Evolutionary conservation across 371 early-diverging fungal species (phyloP), one percentile per base, ranked within the genome.

Genomic region (Zancudomyces culisetae): DNA sequence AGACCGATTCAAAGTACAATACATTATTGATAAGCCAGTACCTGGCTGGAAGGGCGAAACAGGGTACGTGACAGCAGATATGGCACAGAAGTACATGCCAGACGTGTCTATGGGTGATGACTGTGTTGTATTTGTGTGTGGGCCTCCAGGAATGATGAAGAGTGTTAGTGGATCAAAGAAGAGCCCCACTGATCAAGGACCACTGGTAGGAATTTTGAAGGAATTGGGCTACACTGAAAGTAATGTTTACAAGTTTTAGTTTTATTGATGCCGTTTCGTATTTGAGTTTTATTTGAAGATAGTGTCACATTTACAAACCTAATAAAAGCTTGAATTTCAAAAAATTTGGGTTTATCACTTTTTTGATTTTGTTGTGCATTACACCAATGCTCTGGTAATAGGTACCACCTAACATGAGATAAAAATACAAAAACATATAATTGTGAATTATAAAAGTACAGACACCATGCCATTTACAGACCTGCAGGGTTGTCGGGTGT

Each of bases 241-340:
- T 23, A 72, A 87, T 40, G 93, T 95, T 27, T 89, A 76, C 75
- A 95, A 95, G 71, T 90, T 92, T 59, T 91, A 77, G 55, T 35
- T 35, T 6, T 6, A 6, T 10, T 35, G 6, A 35, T 35, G 6
- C 35, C 15, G 15, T 6, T 35, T 35, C 15, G 10, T 15, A 35
- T 6, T 15, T 35, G 35, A 6, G 6, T 10, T 6, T 15, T 35
- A 35, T 35, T 35, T 35, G 35, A 35, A 6, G 15, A 35, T 35
- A 35, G 15, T 35, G 15, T 35, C 15, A 35, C 15, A n/a, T n/a
- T n/a, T n/a, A n/a, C n/a, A n/a, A n/a, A n/a, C n/a, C n/a, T n/a
- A n/a, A n/a, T n/a, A n/a, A n/a, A n/a, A n/a, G n/a, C n/a, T n/a
- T n/a, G n/a, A n/a, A n/a, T n/a, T n/a, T n/a, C n/a, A n/a, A n/a